A percentile compares a stretch with the other conserved stretches of the same genome.
Conservation (phyloP, 2,329 filamentous ascomycete species). For the Dactylellina drechsleri region DNA sequence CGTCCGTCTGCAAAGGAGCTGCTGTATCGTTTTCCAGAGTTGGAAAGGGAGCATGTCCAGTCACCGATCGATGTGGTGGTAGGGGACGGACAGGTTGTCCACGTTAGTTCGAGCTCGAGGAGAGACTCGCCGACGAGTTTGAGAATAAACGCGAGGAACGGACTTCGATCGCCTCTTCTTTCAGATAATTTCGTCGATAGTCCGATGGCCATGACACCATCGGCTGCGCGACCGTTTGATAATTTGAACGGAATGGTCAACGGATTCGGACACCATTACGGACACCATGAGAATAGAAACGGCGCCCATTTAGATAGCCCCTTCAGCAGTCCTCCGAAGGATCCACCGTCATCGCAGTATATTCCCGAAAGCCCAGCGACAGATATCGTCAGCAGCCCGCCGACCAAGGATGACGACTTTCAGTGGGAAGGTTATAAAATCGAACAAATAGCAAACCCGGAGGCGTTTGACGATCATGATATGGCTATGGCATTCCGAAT, state of each 20-base stretch:
- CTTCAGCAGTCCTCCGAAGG: constrained; percentile 38
- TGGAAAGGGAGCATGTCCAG: constrained; percentile 24
- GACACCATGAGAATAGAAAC: constrained; percentile 11
- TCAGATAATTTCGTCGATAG: constrained; percentile 51
- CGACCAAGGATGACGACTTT: constrained; percentile 40
- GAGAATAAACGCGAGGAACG: constrained; percentile 46
- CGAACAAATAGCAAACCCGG: constrained; percentile 36
- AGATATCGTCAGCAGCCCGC: constrained; percentile 48
- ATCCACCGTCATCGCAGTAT: constrained; percentile 36
- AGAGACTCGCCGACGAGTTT: constrained; percentile 51
- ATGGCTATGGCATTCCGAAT: constrained; percentile 40
- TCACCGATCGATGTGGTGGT: constrained; percentile 47
- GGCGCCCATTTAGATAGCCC: constrained; percentile 18
- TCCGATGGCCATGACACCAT: constrained; percentile 34
- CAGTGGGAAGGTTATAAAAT: constrained; percentile 49
- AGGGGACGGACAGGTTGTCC: constrained; percentile 31
- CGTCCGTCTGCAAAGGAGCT: constrained; percentile 79
- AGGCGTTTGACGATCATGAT: constrained; percentile 22
- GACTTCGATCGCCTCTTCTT: constrained; percentile 27
- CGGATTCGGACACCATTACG: constrained; percentile 28
- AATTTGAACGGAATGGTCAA: constrained; percentile 34
- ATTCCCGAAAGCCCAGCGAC: constrained; percentile 47
- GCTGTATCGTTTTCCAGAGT: constrained; percentile 73
- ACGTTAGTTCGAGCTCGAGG: constrained; percentile 41
- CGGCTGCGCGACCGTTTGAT: constrained; percentile 32